Percentiles rank a stretch among this genome's conserved stretches.
Evolutionary conservation across 768 basidiomycete genomes (phyloP).

Genomic region (Vishniacozyma victoriae): DNA sequence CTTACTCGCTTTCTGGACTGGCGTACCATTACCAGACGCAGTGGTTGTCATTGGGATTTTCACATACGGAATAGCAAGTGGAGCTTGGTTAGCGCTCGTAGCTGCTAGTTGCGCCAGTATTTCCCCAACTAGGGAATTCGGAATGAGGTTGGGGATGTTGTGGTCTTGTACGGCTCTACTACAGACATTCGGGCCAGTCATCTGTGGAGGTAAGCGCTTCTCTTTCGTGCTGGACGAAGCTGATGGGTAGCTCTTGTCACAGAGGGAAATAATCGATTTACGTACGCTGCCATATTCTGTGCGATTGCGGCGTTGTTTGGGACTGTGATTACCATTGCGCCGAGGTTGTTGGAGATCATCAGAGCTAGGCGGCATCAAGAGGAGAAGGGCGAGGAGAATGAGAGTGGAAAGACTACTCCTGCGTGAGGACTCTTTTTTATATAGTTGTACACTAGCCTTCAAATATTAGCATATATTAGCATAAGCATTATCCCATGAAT

Average conservation of each 20-base stretch:
- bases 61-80: constrained; percentile 34
- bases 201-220: constrained; percentile 30
- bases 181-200: constrained; percentile 33
- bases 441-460: too few relatives aligned
- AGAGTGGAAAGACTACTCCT: too few relatives aligned
- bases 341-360: background rate
- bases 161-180: constrained; percentile 31
- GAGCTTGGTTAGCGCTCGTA: constrained; percentile 38
- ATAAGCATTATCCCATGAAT: too few relatives aligned
- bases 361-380: too few relatives aligned
- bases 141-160: constrained; percentile 42
- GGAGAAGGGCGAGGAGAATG: too few relatives aligned
- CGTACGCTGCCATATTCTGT: constrained; percentile 3
- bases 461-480: too few relatives aligned
- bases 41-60: constrained; percentile 33
- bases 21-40: constrained; percentile 15
- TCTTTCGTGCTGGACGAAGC: background rate
- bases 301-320: constrained; percentile 5
- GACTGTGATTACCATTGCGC: constrained; percentile 1
- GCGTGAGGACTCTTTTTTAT: too few relatives aligned
- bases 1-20: constrained; percentile 38
- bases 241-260: constrained; percentile 11
- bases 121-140: constrained; percentile 39
- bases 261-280: constrained; percentile 1
- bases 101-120: constrained; percentile 34